Base-by-base conservation (phyloP, 805 yeast genomes). In the Metschnikowia sp. region DNA sequence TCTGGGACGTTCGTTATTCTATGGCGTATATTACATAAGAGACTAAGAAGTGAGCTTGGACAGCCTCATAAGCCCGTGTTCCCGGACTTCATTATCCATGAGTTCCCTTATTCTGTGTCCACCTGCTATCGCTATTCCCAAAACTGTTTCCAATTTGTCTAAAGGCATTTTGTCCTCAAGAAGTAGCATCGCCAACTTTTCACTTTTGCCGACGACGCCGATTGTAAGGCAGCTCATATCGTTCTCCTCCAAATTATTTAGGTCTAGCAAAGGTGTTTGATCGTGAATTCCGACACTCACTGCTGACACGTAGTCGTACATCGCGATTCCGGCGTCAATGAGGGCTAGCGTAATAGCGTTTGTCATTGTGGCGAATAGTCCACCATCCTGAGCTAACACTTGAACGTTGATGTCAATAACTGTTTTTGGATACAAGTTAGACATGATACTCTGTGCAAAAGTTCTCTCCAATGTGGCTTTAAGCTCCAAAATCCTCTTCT, bases 321-420 rank as follows among this genome's bases (percentile, higher is more conserved):
- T 84, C 5, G 97, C 86, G 39, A 94, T 84, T 42, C 98, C 98
- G 2, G 98, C 97, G 67, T 94, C 98, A 32, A 94, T 82, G 38
- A 94, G 73, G 0, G 96, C 97, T 57, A 94, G 70, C 1, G 97
- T 88, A 37, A 88, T 79, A 9, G 97, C 88, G 62, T 94, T 94
- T 37, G 88, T 76, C 54, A 94, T 81, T 1, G 86, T 76, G 0
- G 96, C 80, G 53, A 92, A 65, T 26, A 92, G 62, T 0, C 96
- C 96, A 34, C 99, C 99, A 60, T 94, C 99, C 59, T 89, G 88
- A 11, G 89, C 82, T 44, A 94, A 71, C 0, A 94, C 90, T 54
- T 88, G 87, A 7, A 91, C 71, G 38, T 80, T 78, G 7, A 92
- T 77, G 36, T 79, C 80, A n/a, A 94, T 87, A 34, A 82, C 75